Evolutionary conservation across 2,329 filamentous ascomycete genomes (phyloP), one percentile per base, ranked within the genome.

Genomic region (Metarhizium album): DNA sequence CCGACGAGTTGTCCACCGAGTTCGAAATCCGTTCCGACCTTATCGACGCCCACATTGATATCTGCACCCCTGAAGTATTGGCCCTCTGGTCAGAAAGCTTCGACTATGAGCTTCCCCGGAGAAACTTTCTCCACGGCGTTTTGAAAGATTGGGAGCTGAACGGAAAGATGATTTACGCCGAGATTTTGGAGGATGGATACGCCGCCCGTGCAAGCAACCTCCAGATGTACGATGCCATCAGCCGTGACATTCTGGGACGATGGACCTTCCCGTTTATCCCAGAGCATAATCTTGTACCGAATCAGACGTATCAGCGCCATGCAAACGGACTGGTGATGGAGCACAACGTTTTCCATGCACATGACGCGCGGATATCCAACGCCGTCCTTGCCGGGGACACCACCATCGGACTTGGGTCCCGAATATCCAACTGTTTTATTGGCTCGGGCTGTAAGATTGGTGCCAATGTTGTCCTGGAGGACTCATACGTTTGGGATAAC

Each of bases 81-180:
- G 90, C 90, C 7, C 72, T 97, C 52, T 98, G 93, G 88, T 93
- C 90, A 8, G 93, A 98, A 69, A 95, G 90, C 63, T 98, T 97
- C 61, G 91, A 98, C 66, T 97, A 95, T 66, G 90, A 96, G 65
- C 78, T 90, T 7, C 89, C 91, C 1, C 80, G 90, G 50, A 85
- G 84, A 60, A 89, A 95, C 61, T 96, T 95, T 60, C 70, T 98
- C 35, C 87, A 90, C 64, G 90, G 90, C 53, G 90, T 97, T 1
- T 72, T 98, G 49, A 96, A 96, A 70, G 93, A 98, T 65, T 95
- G 89, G 72, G 93, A 98, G 64, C 74, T 97, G 51, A 97, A 97
- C 66, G 90, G 90, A 53, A 95, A 97, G 72, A 90, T 89, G n/a
- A 88, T 98, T 48, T 90, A 96, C 65, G 86, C 89, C 2, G 86